Evolutionary conservation across 257 asterid species (phyloP).

Genomic region (Solanum okadae): DNA sequence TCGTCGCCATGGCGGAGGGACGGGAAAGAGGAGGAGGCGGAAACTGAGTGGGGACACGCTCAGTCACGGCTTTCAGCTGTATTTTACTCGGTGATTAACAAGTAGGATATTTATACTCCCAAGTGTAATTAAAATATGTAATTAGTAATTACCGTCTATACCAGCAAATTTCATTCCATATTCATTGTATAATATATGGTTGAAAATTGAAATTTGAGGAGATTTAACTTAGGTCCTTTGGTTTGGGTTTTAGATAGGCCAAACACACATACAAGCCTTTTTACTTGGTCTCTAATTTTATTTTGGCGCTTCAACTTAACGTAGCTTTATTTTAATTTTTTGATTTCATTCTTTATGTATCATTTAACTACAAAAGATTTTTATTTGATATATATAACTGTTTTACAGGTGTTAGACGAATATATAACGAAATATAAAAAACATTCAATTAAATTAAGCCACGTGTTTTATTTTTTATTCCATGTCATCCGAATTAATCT

Average conservation of each 20-base stretch:
- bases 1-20: slow-evolving; percentile 20
- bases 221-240: not conserved
- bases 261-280: not conserved
- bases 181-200: not conserved
- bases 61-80: not conserved
- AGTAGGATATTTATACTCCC: not conserved
- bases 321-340: too few relatives aligned
- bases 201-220: too few relatives aligned
- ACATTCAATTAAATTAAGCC: not conserved
- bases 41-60: not conserved
- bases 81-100: not conserved
- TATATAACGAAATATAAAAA: too few relatives aligned
- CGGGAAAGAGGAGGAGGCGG: not conserved
- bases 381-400: too few relatives aligned
- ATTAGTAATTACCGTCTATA: not conserved
- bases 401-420: not conserved
- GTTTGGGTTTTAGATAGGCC: not conserved
- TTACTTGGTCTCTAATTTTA: too few relatives aligned
- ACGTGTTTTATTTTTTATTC: too few relatives aligned
- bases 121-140: not conserved
- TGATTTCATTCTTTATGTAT: too few relatives aligned
- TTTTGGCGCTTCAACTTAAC: not conserved
- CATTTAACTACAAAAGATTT: too few relatives aligned
- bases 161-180: not conserved
- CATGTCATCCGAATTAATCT: not conserved